Evolutionary conservation across 192 early-diverging fungal species (phyloP).

Genomic region (Backusella liffmaniae): DNA sequence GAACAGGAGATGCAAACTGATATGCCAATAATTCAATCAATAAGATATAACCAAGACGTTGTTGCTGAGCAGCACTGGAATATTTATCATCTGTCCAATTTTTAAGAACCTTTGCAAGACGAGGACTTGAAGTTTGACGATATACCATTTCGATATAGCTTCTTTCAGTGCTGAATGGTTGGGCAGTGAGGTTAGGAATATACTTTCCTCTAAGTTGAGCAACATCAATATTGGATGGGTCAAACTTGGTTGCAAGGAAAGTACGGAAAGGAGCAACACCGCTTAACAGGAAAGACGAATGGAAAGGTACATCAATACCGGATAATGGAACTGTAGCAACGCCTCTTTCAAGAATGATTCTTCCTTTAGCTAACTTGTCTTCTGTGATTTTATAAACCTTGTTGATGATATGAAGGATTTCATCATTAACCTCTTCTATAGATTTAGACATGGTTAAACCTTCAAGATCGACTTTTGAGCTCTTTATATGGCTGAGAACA

Average conservation of each 20-base stretch:
- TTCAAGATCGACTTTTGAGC: constrained; percentile 80
- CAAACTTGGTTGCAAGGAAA: constrained; percentile 81
- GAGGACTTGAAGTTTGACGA: constrained; percentile 68
- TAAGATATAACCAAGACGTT: constrained; percentile 82
- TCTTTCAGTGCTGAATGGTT: constrained; percentile 79
- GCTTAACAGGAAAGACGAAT: constrained; percentile 88
- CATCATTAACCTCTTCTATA: constrained; percentile 79
- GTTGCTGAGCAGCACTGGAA: constrained; percentile 75
- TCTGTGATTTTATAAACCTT: constrained; percentile 64
- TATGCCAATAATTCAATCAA: constrained; percentile 89
- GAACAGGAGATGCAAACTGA: constrained; percentile 91
- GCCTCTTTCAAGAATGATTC: constrained; percentile 79
- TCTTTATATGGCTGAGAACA: constrained; percentile 86
- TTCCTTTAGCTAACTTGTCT: constrained; percentile 60
- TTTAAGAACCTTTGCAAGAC: constrained; percentile 76
- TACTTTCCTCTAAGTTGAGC: constrained; percentile 79
- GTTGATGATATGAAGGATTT: constrained; percentile 73
- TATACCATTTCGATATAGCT: constrained; percentile 75
- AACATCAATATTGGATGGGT: constrained; percentile 81
- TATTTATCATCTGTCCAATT: constrained; percentile 74
- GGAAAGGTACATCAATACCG: constrained; percentile 97
- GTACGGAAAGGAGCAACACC: constrained; percentile 93
- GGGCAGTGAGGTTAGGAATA: constrained; percentile 94
- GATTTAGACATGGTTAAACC: constrained; percentile 83
- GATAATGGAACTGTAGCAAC: constrained; percentile 87